Conservation (phyloP, 257 asterid species). For the Forsythia suspensa region DNA sequence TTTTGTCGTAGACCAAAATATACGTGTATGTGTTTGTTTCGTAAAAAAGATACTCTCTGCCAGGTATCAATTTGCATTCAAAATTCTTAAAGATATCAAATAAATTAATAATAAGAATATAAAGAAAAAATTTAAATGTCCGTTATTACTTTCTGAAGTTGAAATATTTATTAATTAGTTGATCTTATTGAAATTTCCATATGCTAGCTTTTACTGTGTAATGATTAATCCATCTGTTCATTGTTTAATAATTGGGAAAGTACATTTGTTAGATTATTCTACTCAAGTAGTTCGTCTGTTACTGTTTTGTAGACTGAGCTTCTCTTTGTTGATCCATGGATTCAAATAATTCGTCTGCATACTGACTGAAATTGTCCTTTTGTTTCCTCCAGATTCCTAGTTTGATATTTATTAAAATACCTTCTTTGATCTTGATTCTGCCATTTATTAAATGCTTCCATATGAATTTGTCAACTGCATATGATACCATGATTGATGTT, state of each 20-base stretch:
- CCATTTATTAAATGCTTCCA: not conserved
- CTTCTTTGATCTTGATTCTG: not conserved
- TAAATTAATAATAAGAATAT: constrained; percentile 3
- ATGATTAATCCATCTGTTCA: not conserved
- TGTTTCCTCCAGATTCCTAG: constrained; percentile 19
- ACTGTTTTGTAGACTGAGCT: constrained; percentile 20
- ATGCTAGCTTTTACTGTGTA: constrained; percentile 14
- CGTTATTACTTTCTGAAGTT: constrained; percentile 12
- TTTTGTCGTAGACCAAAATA: not conserved
- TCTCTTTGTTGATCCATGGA: constrained; percentile 32
- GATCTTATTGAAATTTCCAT: constrained; percentile 8
- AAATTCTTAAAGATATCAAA: not conserved
- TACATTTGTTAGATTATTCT: constrained; percentile 8
- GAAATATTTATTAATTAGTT: constrained; percentile 14
- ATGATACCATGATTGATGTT: constrained; percentile 17
- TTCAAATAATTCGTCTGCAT: constrained; percentile 17
- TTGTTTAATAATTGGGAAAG: constrained; percentile 13
- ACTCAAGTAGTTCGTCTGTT: constrained; percentile 22
- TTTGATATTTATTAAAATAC: constrained; percentile 6
- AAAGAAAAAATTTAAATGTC: not conserved
- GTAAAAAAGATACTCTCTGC: not conserved
- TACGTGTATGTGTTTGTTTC: not conserved
- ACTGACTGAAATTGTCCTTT: constrained; percentile 27
- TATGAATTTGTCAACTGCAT: constrained; percentile 12
- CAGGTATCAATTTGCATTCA: not conserved